A percentile compares a stretch with the other conserved stretches of the same genome.
Evolutionary conservation across 129 eudicot genomes (phyloP).

Genomic region (Flaveria ramosissima): DNA sequence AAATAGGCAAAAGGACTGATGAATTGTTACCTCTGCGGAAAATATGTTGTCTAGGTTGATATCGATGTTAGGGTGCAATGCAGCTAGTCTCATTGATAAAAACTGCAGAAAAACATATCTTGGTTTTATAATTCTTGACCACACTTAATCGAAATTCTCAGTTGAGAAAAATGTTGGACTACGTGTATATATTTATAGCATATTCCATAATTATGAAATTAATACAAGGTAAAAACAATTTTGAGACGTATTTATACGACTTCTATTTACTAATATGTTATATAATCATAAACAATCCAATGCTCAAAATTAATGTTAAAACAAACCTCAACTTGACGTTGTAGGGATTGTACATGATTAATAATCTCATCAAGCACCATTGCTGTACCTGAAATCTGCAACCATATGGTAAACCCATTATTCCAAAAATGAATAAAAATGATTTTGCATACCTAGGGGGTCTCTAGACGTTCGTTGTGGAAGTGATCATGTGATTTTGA

Average conservation of each 20-base stretch:
- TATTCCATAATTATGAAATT: neutral
- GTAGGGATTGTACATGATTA: constrained; percentile 46
- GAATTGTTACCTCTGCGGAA: constrained; percentile 57
- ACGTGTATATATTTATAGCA: neutral
- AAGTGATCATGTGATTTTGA: neutral
- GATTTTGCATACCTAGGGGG: neutral
- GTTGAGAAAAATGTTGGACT: constrained; percentile 10
- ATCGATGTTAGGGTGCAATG: constrained; percentile 80
- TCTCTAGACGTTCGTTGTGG: neutral
- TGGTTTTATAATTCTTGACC: neutral
- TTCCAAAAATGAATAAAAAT: neutral
- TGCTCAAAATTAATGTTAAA: neutral
- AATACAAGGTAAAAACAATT: neutral
- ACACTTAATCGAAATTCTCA: neutral
- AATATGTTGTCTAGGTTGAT: constrained; percentile 75
- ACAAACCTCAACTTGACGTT: constrained; percentile 81
- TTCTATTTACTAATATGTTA: constrained; percentile 3
- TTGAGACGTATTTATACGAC: neutral
- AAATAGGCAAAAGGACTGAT: constrained; percentile 27
- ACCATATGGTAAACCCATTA: neutral
- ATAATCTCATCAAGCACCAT: constrained; percentile 51
- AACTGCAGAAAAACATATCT: constrained; percentile 45
- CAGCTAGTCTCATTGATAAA: constrained; percentile 95
- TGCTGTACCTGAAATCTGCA: constrained; percentile 48
- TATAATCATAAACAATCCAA: constrained; percentile 8